These are phyloP conservation scores for Solanum verrucosum DNA, from an alignment of 257 asterid genomes.

Conservation along the genomic window DNA sequence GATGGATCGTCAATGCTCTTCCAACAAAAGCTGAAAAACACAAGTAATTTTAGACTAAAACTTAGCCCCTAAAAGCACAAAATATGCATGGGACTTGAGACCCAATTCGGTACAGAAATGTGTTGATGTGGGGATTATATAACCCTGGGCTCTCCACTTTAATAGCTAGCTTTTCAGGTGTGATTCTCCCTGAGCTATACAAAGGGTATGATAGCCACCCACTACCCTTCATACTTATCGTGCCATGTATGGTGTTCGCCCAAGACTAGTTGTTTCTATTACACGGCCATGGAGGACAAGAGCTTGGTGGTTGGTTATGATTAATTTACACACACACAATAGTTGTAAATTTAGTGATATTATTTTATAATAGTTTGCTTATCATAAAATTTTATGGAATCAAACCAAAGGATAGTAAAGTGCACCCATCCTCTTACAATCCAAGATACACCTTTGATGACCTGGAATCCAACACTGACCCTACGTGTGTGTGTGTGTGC, in stretches of 20 bases:
- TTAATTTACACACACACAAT: too few species aligned
- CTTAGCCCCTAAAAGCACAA: neutral
- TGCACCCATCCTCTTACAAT: neutral
- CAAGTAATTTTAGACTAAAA: neutral
- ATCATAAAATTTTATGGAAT: neutral
- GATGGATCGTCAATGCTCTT: neutral
- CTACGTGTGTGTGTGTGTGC: too few species aligned
- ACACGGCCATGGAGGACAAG: neutral
- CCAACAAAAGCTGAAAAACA: neutral
- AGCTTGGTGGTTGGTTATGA: neutral
- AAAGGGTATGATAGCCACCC: neutral
- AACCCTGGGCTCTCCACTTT: neutral
- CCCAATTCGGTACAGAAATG: neutral
- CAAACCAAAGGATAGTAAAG: neutral
- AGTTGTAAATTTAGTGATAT: too few species aligned
- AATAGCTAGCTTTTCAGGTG: neutral
- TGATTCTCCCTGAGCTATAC: neutral
- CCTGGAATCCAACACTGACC: neutral
- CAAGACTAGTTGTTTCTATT: too few species aligned
- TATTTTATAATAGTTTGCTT: neutral
- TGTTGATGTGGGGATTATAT: neutral
- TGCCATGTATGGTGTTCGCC: neutral
- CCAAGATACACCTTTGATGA: neutral
- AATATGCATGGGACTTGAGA: neutral
- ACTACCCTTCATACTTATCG: neutral